Conservation (phyloP, 305 asterid genomes). For the Nicotiana rustica region DNA sequence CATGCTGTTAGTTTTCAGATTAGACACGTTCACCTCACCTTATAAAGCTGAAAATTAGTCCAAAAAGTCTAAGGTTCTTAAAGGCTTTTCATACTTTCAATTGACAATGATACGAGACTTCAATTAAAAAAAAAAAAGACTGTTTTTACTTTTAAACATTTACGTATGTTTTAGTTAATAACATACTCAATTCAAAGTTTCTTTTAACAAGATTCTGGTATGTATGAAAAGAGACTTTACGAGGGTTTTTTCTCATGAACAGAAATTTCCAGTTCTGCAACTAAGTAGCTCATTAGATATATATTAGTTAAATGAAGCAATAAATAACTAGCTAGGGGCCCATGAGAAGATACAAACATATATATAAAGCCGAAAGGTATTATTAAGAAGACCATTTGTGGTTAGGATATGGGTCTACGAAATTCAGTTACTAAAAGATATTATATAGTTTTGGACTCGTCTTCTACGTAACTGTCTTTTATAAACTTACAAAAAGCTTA, state of each 20-base stretch:
- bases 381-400: not conserved
- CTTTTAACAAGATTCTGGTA: conserved; percentile 13
- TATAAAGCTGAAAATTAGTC: conserved; percentile 36
- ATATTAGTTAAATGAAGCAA: not conserved
- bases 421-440: not conserved
- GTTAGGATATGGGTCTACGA: not conserved
- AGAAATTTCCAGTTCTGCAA: conserved; percentile 13
- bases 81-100: conserved; percentile 33
- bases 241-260: not conserved
- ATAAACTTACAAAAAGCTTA: conserved; percentile 1
- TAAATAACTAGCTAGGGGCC: not conserved
- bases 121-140: conserved; percentile 8
- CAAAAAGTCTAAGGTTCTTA: conserved; percentile 39
- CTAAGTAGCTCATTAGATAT: not conserved
- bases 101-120: conserved; percentile 41
- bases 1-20: conserved; percentile 38
- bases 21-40: conserved; percentile 49
- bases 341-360: not conserved
- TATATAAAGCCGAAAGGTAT: not conserved
- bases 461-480: conserved; percentile 14
- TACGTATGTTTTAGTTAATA: not conserved
- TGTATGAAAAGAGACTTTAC: not conserved
- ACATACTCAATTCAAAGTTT: not conserved
- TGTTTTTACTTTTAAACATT: not conserved
- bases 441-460: not conserved